Percentiles rank a stretch among this genome's conserved stretches.
These are phyloP conservation scores for Chalciporus sp. DNA, from an alignment of 1,284 basidiomycete species.

Conservation along the genomic window DNA sequence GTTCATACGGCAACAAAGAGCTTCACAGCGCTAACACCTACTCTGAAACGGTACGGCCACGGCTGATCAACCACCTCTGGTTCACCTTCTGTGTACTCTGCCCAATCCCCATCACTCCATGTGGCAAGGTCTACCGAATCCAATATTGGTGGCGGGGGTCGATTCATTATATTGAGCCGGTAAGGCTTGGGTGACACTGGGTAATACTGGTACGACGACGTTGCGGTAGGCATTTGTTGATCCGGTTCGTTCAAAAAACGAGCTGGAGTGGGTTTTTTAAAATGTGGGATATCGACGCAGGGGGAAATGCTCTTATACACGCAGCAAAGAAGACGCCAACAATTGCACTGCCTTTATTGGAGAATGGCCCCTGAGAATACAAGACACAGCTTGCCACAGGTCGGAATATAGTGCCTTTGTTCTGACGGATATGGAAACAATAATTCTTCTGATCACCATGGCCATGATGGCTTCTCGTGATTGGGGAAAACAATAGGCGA, in stretches of 20 bases:
- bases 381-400: conserved; percentile 2
- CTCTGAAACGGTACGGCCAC: conserved; percentile 55
- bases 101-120: conserved; percentile 31
- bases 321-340: not conserved
- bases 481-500: not conserved
- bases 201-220: not conserved
- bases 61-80: conserved; percentile 55
- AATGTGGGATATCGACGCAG: not conserved
- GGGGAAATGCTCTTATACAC: conserved; percentile 23
- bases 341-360: conserved; percentile 1
- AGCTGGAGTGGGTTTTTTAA: not conserved
- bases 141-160: not conserved
- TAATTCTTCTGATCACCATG: not conserved
- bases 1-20: not conserved
- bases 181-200: not conserved
- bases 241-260: not conserved
- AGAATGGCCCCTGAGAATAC: not conserved
- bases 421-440: conserved; percentile 17
- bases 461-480: not conserved
- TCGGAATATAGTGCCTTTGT: conserved; percentile 17
- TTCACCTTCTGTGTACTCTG: conserved; percentile 31
- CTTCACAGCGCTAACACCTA: conserved; percentile 17
- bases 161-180: not conserved
- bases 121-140: conserved; percentile 27
- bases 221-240: conserved; percentile 5